Percentiles rank a stretch among this genome's conserved stretches.
phyloP scores from a whole-genome alignment of 2,329 filamentous ascomycete genomes.

The Talaromyces islandicus region DNA sequence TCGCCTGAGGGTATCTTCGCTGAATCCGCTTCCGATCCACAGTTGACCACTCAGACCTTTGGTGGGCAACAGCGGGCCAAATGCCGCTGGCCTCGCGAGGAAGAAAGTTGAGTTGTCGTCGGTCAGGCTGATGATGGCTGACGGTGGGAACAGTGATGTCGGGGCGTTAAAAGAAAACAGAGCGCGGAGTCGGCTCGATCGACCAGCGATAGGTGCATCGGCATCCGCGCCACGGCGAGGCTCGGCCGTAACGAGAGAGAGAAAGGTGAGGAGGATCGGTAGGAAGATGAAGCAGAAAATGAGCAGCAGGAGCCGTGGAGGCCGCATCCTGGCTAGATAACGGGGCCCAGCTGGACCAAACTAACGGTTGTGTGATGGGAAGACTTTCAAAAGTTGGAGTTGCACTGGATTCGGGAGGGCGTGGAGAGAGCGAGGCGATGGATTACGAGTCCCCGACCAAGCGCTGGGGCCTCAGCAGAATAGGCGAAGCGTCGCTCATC shows the following conservation, averaged over 20 bases:
- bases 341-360: not conserved
- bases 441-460: constrained; percentile 22
- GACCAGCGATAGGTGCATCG: constrained; percentile 28
- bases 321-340: constrained; percentile 35
- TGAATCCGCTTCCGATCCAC: constrained; percentile 90
- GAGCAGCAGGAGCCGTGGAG: constrained; percentile 41
- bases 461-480: constrained; percentile 24
- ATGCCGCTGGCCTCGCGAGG: constrained; percentile 84
- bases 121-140: constrained; percentile 90
- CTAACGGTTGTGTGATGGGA: not conserved
- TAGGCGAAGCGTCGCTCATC: constrained; percentile 26
- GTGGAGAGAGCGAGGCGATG: not conserved
- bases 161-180: constrained; percentile 69
- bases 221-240: constrained; percentile 31
- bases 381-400: not conserved
- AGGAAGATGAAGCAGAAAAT: constrained; percentile 43
- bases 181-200: constrained; percentile 46
- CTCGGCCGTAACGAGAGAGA: constrained; percentile 39
- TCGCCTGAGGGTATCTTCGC: constrained; percentile 64
- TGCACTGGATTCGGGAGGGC: not conserved
- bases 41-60: constrained; percentile 80
- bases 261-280: constrained; percentile 42
- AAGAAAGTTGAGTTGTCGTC: constrained; percentile 99
- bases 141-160: constrained; percentile 87
- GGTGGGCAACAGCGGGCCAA: constrained; percentile 71